phyloP scores from a whole-genome alignment of 2,329 filamentous ascomycete species.

The Elsinoe ampelina region DNA sequence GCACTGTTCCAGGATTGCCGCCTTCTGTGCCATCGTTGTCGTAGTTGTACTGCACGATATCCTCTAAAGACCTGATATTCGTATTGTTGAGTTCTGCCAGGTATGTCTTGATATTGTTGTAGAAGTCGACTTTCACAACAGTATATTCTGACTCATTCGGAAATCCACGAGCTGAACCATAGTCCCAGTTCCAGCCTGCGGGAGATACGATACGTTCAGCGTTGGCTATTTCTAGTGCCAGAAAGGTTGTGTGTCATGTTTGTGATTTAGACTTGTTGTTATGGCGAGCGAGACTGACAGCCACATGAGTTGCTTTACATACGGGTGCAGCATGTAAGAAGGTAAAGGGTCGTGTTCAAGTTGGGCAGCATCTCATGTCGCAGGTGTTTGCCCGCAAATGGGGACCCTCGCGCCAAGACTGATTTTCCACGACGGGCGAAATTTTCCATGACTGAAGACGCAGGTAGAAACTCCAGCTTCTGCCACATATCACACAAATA shows the following conservation, averaged over 20 bases:
- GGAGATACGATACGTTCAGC: conserved; percentile 54
- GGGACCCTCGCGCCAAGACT: conserved; percentile 7
- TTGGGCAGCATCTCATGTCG: conserved; percentile 20
- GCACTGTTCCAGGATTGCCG: conserved; percentile 45
- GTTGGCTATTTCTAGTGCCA: conserved; percentile 47
- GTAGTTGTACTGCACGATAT: conserved; percentile 53
- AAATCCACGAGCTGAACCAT: conserved; percentile 51
- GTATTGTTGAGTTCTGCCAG: conserved; percentile 55
- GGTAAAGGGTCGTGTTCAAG: conserved; percentile 29
- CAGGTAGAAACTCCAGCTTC: conserved; percentile 11
- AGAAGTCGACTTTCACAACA: conserved; percentile 62
- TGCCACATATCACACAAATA: conserved; percentile 10
- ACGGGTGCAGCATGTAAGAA: too few species aligned
- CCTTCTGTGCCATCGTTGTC: conserved; percentile 59
- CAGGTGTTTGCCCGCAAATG: too few species aligned
- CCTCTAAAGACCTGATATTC: conserved; percentile 48
- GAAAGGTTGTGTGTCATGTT: too few species aligned
- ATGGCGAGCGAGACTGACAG: conserved; percentile 19
- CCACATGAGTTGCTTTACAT: not conserved
- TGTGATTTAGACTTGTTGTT: conserved; percentile 21
- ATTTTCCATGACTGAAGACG: conserved; percentile 20
- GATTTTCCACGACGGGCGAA: conserved; percentile 30
- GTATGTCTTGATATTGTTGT: conserved; percentile 56
- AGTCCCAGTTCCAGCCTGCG: conserved; percentile 67
- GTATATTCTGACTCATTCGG: conserved; percentile 68